These are phyloP conservation scores for Piromyces sp. DNA, from an alignment of 192 early-diverging fungal genomes.

Conservation along the genomic window DNA sequence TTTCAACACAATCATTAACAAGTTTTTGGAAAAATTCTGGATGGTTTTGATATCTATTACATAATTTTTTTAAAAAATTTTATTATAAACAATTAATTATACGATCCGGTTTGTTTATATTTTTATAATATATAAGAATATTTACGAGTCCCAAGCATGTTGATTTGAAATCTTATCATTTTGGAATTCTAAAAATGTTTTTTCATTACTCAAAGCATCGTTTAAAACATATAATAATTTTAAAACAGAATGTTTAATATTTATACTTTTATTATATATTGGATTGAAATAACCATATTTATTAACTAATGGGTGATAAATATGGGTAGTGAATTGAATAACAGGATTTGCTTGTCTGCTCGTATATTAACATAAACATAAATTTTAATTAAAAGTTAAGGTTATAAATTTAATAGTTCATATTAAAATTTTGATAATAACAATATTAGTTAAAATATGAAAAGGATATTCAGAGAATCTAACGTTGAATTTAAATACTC, in stretches of 20 bases:
- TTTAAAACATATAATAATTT: not conserved
- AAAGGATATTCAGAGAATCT: not conserved
- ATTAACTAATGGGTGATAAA: not conserved
- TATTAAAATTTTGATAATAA: no score
- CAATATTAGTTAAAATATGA: not conserved
- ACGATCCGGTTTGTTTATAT: no score
- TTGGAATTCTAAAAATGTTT: not conserved
- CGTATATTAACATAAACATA: not conserved
- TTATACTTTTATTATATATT: not conserved
- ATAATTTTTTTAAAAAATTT: no score
- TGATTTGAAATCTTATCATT: not conserved
- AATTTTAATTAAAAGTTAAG: not conserved
- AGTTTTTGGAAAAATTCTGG: not conserved
- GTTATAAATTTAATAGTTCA: no score
- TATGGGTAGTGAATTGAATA: not conserved
- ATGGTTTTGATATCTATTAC: not conserved
- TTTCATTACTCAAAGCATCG: not conserved
- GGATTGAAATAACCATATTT: not conserved
- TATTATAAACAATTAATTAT: no score
- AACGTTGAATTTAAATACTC: not conserved
- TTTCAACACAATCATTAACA: not conserved
- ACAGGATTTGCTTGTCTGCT: not conserved
- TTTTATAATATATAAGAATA: not conserved
- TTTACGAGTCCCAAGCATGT: not conserved
- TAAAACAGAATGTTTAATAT: not conserved